Evolutionary conservation across 345 rosid species (phyloP).

Genomic region (Kernera saxatilis): DNA sequence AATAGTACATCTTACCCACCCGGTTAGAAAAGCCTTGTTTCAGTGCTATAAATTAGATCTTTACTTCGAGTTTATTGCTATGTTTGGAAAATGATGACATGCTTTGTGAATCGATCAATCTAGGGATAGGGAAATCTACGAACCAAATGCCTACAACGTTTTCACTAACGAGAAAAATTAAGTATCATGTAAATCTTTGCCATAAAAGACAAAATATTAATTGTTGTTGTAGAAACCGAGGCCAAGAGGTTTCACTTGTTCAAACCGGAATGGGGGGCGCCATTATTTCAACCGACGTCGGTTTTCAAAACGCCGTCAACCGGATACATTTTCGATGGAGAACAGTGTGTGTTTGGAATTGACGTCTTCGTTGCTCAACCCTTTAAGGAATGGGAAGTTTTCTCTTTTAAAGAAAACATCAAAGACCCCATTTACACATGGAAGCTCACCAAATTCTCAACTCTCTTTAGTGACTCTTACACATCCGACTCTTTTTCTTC

Average conservation of each 20-base stretch:
- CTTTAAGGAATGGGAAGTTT: background rate
- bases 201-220: no score
- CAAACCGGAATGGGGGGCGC: background rate
- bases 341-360: conserved; percentile 1
- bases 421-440: background rate
- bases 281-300: background rate
- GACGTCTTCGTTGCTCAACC: conserved; percentile 7
- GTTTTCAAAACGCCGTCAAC: background rate
- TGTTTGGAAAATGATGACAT: no score
- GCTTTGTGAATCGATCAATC: no score
- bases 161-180: no score
- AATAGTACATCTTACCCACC: no score
- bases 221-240: background rate
- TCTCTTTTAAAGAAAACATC: background rate
- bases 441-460: background rate
- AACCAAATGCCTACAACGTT: no score
- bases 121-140: no score
- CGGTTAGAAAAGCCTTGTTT: no score
- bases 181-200: no score
- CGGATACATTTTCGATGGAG: background rate
- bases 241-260: background rate
- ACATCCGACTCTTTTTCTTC: background rate
- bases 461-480: background rate
- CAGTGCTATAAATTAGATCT: no score
- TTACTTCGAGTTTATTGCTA: no score